Percentiles rank a stretch among this genome's conserved stretches.
These are phyloP conservation scores for Calcarisporium arbuscula DNA, from an alignment of 2,329 filamentous ascomycete genomes.

Conservation along the genomic window DNA sequence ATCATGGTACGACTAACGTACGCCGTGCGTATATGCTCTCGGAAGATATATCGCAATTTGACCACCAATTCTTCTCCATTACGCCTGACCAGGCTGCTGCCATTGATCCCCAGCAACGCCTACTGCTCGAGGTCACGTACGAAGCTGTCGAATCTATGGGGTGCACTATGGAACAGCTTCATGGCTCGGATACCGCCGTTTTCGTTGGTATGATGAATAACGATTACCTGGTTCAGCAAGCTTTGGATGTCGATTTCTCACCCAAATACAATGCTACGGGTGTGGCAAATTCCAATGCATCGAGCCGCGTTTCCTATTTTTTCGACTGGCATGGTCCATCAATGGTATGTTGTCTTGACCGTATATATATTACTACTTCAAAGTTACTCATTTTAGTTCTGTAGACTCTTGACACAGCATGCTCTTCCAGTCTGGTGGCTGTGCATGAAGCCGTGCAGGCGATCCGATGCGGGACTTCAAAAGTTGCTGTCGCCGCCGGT, in stretches of 20 bases:
- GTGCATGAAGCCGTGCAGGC: too few relatives aligned
- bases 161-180: slow-evolving; percentile 35
- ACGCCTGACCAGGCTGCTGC: slow-evolving; percentile 12
- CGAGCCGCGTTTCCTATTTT: slow-evolving; percentile 4
- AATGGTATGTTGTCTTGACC: too few relatives aligned
- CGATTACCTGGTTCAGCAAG: slow-evolving; percentile 38
- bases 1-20: slow-evolving; percentile 17
- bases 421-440: slow-evolving; percentile 25
- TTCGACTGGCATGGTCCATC: slow-evolving; percentile 9
- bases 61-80: too few relatives aligned
- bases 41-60: too few relatives aligned
- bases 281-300: too few relatives aligned
- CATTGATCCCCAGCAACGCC: slow-evolving; percentile 41
- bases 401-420: slow-evolving; percentile 32
- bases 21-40: too few relatives aligned
- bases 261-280: too few relatives aligned
- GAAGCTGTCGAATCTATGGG: slow-evolving; percentile 47
- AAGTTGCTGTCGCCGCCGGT: slow-evolving; percentile 24
- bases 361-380: too few relatives aligned
- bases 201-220: slow-evolving; percentile 38
- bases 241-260: too few relatives aligned
- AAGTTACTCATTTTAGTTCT: too few relatives aligned
- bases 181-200: slow-evolving; percentile 38
- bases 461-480: slow-evolving; percentile 19
- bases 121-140: slow-evolving; percentile 43